Conservation (phyloP, 2,329 filamentous ascomycete species). For the Pseudomassariella vexata region DNA sequence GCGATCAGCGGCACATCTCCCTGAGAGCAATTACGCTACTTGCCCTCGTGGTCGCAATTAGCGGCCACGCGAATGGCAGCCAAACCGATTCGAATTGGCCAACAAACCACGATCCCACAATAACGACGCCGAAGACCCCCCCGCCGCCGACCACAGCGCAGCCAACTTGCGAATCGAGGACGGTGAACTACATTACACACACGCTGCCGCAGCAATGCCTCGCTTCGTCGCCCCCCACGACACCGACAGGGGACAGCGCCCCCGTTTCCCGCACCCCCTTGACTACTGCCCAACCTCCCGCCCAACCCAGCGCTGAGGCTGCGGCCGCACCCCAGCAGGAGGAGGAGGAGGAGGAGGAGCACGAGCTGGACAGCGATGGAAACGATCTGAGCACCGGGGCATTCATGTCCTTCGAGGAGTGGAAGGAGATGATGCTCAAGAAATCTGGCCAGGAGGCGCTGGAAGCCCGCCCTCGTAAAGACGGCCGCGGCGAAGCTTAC, state of each 20-base stretch:
- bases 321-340: slow-evolving; percentile 31
- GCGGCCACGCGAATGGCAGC: too few species aligned
- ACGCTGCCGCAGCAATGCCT: slow-evolving; percentile 71
- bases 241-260: too few species aligned
- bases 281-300: slow-evolving; percentile 12
- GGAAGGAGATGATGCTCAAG: slow-evolving; percentile 90
- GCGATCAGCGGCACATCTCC: too few species aligned
- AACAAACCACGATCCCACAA: slow-evolving; percentile 2
- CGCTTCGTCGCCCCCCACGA: slow-evolving; percentile 51
- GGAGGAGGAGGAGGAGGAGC: slow-evolving; percentile 42
- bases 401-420: slow-evolving; percentile 96
- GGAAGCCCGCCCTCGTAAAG: slow-evolving; percentile 59
- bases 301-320: slow-evolving; percentile 12
- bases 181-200: slow-evolving; percentile 79
- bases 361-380: slow-evolving; percentile 54
- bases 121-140: neutral
- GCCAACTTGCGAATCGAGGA: slow-evolving; percentile 50
- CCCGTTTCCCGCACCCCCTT: slow-evolving; percentile 14
- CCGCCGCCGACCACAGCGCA: slow-evolving; percentile 13
- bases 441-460: slow-evolving; percentile 71
- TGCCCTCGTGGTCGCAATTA: too few species aligned
- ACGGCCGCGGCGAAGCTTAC: slow-evolving; percentile 42
- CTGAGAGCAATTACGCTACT: too few species aligned
- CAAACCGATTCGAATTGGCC: slow-evolving; percentile 1
- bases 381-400: slow-evolving; percentile 58